Conservation (phyloP, 345 rosid genomes). For the Iberis pinnata region DNA sequence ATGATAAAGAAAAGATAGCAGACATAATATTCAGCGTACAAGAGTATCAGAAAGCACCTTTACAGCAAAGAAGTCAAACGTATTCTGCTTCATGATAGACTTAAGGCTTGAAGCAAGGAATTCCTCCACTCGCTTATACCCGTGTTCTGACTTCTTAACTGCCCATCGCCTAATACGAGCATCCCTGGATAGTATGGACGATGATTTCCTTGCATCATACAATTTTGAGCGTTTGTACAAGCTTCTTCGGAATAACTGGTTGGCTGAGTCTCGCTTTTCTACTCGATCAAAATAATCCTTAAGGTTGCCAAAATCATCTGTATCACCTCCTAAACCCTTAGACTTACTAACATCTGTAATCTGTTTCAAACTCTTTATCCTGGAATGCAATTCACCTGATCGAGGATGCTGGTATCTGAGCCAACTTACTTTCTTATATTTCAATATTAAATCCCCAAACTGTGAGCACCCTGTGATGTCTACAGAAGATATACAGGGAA, state of each 20-base stretch:
- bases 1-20: constrained; percentile 5
- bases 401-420: constrained; percentile 39
- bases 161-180: constrained; percentile 95
- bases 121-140: constrained; percentile 86
- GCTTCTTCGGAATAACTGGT: constrained; percentile 74
- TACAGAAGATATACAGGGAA: constrained; percentile 57
- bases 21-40: constrained; percentile 2
- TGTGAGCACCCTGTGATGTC: constrained; percentile 91
- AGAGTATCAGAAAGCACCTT: constrained; percentile 50
- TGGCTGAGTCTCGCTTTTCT: constrained; percentile 83
- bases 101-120: constrained; percentile 82
- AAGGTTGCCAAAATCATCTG: constrained; percentile 85
- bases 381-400: constrained; percentile 45
- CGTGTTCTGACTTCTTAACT: constrained; percentile 72
- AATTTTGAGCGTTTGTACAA: constrained; percentile 88
- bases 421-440: constrained; percentile 60
- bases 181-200: constrained; percentile 89
- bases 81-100: constrained; percentile 90
- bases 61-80: constrained; percentile 72
- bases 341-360: constrained; percentile 42
- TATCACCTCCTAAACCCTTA: constrained; percentile 41
- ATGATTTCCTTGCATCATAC: constrained; percentile 86
- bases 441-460: constrained; percentile 51
- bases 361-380: constrained; percentile 62
- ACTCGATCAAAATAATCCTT: constrained; percentile 94